Evolutionary conservation across 768 basidiomycete genomes (phyloP).

Genomic region (Auricularia sp.): DNA sequence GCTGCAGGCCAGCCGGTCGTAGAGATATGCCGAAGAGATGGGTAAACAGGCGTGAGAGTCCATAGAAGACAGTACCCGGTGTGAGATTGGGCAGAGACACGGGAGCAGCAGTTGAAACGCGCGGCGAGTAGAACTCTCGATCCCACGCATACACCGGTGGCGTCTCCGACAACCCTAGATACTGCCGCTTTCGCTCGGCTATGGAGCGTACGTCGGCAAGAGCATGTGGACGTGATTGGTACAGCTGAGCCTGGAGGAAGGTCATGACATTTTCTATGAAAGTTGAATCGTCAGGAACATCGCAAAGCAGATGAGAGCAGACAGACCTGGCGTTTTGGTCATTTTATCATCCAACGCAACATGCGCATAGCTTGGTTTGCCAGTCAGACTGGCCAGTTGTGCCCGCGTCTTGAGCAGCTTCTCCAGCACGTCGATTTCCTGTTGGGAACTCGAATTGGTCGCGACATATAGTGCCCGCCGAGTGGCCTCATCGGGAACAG

Average conservation of each 20-base stretch:
- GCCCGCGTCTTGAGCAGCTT: constrained; percentile 64
- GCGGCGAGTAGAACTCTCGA: constrained; percentile 84
- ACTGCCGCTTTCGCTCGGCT: constrained; percentile 63
- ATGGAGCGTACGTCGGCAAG: constrained; percentile 58
- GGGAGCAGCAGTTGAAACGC: constrained; percentile 58
- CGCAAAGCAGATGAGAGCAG: constrained; percentile 1
- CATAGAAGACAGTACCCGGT: constrained; percentile 85
- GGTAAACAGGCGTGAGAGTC: constrained; percentile 79
- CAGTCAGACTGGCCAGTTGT: constrained; percentile 75
- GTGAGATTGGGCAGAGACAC: constrained; percentile 68
- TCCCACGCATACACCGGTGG: constrained; percentile 87
- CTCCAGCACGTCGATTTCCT: constrained; percentile 72
- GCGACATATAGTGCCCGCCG: constrained; percentile 77
- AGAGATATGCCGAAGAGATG: constrained; percentile 80
- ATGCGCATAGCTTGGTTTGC: constrained; percentile 75
- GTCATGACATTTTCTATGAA: constrained; percentile 68
- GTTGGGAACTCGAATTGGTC: constrained; percentile 61
- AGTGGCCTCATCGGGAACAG: constrained; percentile 76
- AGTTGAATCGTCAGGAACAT: background rate
- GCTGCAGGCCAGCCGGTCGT: constrained; percentile 53
- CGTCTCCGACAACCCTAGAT: constrained; percentile 37
- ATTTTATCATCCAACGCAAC: constrained; percentile 91
- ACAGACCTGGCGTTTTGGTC: constrained; percentile 84
- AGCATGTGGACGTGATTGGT: constrained; percentile 73
- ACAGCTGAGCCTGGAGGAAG: constrained; percentile 74